phyloP scores from a whole-genome alignment of 139 green algal species.

The Volvox africanus region DNA sequence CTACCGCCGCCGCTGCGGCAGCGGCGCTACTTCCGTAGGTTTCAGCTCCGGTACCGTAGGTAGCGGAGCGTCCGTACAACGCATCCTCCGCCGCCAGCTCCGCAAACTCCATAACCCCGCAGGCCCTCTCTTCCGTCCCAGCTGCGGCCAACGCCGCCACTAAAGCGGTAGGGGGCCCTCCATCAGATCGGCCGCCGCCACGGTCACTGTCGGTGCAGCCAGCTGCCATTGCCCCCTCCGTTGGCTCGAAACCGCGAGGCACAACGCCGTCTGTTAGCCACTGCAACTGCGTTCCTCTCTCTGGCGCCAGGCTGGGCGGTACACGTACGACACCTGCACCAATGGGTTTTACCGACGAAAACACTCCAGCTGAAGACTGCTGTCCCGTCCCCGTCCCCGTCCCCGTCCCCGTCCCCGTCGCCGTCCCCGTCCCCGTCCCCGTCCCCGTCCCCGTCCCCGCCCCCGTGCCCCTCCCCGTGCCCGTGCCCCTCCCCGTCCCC shows the following conservation, averaged over 20 bases:
- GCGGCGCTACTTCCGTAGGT: not conserved
- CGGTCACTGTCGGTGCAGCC: not conserved
- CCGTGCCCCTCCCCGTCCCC: no score
- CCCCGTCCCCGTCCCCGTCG: no score
- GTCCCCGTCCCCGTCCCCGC: no score
- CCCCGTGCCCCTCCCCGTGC: no score
- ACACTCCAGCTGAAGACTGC: no score
- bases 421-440: no score
- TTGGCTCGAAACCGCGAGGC: not conserved
- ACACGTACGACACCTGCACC: not conserved
- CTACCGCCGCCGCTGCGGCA: not conserved
- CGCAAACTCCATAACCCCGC: no score
- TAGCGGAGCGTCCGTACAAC: not conserved
- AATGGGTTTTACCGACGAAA: not conserved
- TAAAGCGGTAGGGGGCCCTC: not conserved
- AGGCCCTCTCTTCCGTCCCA: no score
- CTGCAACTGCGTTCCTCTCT: not conserved
- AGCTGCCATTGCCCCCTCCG: not conserved
- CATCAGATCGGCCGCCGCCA: not conserved
- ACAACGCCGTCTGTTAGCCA: not conserved
- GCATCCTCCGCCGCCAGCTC: no score
- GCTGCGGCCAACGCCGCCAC: no score
- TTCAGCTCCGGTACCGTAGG: not conserved
- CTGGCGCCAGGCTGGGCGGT: not conserved
- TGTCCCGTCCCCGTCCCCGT: no score